Evolutionary conservation across 805 yeast species (phyloP), one percentile per base, ranked within the genome.

Genomic region (Candida multigemmis): DNA sequence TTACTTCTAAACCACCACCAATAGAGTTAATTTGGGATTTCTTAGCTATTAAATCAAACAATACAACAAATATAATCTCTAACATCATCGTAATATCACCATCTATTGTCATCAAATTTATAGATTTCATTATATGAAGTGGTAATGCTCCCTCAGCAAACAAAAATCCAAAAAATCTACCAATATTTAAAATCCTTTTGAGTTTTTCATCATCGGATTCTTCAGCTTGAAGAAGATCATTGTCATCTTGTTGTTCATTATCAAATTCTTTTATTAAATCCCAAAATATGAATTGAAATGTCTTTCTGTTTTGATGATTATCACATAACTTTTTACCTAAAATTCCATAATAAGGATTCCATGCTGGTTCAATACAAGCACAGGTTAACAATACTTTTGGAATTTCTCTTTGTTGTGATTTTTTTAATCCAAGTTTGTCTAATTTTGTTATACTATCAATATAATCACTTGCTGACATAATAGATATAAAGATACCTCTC

Each of bases 391-490:
- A 44, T 6, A 91, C 86, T 29, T 74, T 69, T 3, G 96, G 94
- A 15, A 91, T 81, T 41, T 91, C 98, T 24, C 83, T 61, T 40
- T 80, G 79, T 47, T 91, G 97, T 6, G 78, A 61, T 36, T 72
- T 76, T 42, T 82, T 87, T 40, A 91, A 61, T 15, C 75, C 69
- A 27, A 91, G 52, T 44, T 86, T 87, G 44, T 84, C 93, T 19
- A 91, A 43, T 35, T 86, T 80, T 11, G 80, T 72, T 39, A 76
- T 76, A 0, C 96, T 93, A 52, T 91, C 96, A 45, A 84, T 62
- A 42, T 72, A 91, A 50, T 91, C 98, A 37, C 78, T 79, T 4
- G 96, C 91, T 3, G 96, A 86, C 96, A 93, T 87, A 6, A 91
- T 75, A 19, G 94, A 84, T 14, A 93, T 75, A 44, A 91, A 91